These are phyloP conservation scores for Trichoderma asperelloides DNA, from an alignment of 495 filamentous ascomycete genomes.

Conservation along the genomic window DNA sequence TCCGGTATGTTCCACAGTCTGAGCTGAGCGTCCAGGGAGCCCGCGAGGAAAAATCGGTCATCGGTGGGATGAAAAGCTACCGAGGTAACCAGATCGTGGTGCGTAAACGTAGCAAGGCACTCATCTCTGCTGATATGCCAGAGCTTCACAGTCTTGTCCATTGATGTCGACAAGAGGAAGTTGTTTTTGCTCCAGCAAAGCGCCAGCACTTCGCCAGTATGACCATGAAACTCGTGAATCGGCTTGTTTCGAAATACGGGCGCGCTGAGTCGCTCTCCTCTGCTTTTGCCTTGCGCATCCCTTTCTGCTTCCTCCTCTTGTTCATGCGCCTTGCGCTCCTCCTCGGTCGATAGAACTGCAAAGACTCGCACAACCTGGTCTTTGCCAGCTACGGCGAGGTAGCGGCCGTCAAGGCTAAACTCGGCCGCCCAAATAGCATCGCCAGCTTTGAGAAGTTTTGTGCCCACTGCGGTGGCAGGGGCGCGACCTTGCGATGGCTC, in stretches of 20 bases:
- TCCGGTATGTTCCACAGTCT: constrained; percentile 97
- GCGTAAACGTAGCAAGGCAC: constrained; percentile 91
- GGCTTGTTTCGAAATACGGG: constrained; percentile 83
- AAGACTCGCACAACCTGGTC: constrained; percentile 84
- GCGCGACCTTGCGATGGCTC: constrained; percentile 9
- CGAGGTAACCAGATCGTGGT: constrained; percentile 91
- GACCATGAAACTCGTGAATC: constrained; percentile 69
- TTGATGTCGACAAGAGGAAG: constrained; percentile 91
- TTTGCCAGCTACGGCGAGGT: constrained; percentile 80
- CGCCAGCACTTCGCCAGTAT: constrained; percentile 81
- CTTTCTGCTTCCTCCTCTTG: constrained; percentile 54
- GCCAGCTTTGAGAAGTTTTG: constrained; percentile 30
- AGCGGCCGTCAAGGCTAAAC: constrained; percentile 89
- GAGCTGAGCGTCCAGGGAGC: constrained; percentile 85
- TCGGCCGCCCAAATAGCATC: constrained; percentile 80
- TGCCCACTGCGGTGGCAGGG: constrained; percentile 21
- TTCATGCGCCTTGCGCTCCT: constrained; percentile 65
- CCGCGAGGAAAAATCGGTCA: constrained; percentile 94
- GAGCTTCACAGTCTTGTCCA: constrained; percentile 94
- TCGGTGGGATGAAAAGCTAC: constrained; percentile 92
- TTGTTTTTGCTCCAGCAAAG: constrained; percentile 99
- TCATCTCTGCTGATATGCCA: constrained; percentile 86
- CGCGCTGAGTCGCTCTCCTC: constrained; percentile 61
- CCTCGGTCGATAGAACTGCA: constrained; percentile 74
- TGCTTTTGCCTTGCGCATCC: constrained; percentile 31